Evolutionary conservation across 2,329 filamentous ascomycete species (phyloP).

Genomic region (Lecanicillium sp.): DNA sequence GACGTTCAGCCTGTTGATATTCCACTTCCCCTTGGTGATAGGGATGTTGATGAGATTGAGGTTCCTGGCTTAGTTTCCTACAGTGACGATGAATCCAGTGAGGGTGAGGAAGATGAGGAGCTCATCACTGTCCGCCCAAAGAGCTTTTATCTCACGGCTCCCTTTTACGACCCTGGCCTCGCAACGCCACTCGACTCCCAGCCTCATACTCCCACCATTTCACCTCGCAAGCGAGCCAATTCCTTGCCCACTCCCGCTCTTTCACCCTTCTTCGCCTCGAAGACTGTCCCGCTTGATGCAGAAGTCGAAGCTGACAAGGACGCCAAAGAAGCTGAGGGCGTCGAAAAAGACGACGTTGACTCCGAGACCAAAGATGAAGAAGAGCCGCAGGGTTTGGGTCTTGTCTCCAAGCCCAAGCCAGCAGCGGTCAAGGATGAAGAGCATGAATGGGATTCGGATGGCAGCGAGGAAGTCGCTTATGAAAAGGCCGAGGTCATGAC

Average conservation of each 20-base stretch:
- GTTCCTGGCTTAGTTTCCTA: constrained; percentile 58
- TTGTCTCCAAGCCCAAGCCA: not conserved
- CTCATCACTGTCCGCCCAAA: constrained; percentile 31
- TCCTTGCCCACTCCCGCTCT: constrained; percentile 36
- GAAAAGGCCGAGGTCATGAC: constrained; percentile 52
- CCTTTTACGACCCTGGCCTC: constrained; percentile 17
- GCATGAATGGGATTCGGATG: constrained; percentile 16
- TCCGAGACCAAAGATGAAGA: not conserved
- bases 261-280: constrained; percentile 5
- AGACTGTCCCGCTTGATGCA: not conserved
- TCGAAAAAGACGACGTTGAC: not conserved
- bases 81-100: constrained; percentile 53
- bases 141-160: constrained; percentile 26
- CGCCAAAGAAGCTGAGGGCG: not conserved
- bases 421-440: not conserved
- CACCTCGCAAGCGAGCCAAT: constrained; percentile 34
- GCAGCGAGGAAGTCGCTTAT: constrained; percentile 37
- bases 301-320: constrained; percentile 5
- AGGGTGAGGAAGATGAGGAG: constrained; percentile 28
- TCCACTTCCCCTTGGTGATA: constrained; percentile 57
- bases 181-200: constrained; percentile 25
- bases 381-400: not conserved
- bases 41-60: constrained; percentile 74
- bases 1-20: constrained; percentile 34
- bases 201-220: constrained; percentile 25